Evolutionary conservation across 1,139 yeast genomes (phyloP).

Genomic region (Barnettozyma hawaiiensis): DNA sequence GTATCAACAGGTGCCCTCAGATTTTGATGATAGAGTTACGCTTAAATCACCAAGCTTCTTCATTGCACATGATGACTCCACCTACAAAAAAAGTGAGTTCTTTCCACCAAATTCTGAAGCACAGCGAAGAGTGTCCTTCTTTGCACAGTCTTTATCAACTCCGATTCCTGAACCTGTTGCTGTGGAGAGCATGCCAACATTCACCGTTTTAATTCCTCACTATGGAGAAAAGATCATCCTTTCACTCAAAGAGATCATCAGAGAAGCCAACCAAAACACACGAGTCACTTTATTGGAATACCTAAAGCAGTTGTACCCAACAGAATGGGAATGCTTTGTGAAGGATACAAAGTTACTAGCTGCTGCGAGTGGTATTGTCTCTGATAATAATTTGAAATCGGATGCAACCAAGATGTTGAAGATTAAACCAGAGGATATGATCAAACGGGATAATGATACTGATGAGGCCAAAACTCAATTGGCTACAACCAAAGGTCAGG

Average conservation of each 20-base stretch:
- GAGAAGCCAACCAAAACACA: slow-evolving; percentile 50
- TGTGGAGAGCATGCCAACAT: slow-evolving; percentile 70
- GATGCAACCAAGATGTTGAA: slow-evolving; percentile 14
- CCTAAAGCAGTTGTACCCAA: slow-evolving; percentile 58
- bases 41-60: slow-evolving; percentile 63
- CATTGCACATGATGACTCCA: slow-evolving; percentile 68
- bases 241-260: slow-evolving; percentile 60
- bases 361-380: slow-evolving; percentile 25
- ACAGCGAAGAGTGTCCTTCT: slow-evolving; percentile 73
- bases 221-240: slow-evolving; percentile 70
- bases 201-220: slow-evolving; percentile 84
- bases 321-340: slow-evolving; percentile 77
- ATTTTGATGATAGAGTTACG: slow-evolving; percentile 30
- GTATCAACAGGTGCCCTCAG: slow-evolving; percentile 45
- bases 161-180: slow-evolving; percentile 71
- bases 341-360: slow-evolving; percentile 49
- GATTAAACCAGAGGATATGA: neutral
- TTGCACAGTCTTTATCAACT: slow-evolving; percentile 81
- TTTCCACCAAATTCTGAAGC: slow-evolving; percentile 69
- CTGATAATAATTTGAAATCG: slow-evolving; percentile 15
- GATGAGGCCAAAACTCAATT: neutral
- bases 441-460: neutral
- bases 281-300: slow-evolving; percentile 70
- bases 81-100: slow-evolving; percentile 60
- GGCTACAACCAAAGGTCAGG: neutral